These are phyloP conservation scores for Allantophomopsis cytisporea DNA, from an alignment of 2,329 filamentous ascomycete species.

Conservation along the genomic window DNA sequence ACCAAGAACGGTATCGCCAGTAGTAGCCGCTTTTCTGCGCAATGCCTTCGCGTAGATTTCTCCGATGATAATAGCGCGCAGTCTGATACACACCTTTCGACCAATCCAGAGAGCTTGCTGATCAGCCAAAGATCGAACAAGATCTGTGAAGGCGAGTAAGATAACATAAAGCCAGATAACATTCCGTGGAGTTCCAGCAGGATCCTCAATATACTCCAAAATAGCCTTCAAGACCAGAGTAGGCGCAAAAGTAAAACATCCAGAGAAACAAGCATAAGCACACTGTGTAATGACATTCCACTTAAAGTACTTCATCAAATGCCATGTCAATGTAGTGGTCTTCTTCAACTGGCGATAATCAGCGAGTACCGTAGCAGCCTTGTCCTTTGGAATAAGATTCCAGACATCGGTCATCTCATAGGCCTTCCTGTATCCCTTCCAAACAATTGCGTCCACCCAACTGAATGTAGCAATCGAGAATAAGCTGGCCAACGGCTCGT, in stretches of 20 bases:
- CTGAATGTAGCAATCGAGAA: conserved; percentile 78
- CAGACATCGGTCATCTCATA: conserved; percentile 79
- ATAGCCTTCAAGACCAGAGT: conserved; percentile 86
- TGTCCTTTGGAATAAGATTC: conserved; percentile 82
- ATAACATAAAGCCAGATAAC: conserved; percentile 96
- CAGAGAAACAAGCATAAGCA: conserved; percentile 64
- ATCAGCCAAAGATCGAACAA: conserved; percentile 69
- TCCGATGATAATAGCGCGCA: conserved; percentile 89
- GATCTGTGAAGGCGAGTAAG: conserved; percentile 70
- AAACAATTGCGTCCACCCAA: conserved; percentile 85
- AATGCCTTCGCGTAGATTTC: conserved; percentile 96
- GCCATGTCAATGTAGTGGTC: conserved; percentile 64
- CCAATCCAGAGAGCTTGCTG: conserved; percentile 87
- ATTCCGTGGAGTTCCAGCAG: conserved; percentile 60
- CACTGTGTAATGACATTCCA: conserved; percentile 63
- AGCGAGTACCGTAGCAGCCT: conserved; percentile 66
- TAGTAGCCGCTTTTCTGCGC: conserved; percentile 74
- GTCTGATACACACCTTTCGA: conserved; percentile 82
- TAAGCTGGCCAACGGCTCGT: conserved; percentile 76
- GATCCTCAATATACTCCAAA: conserved; percentile 84
- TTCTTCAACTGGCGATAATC: conserved; percentile 80
- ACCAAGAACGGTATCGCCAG: conserved; percentile 60
- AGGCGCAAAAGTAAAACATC: conserved; percentile 78
- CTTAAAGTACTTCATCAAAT: conserved; percentile 77
- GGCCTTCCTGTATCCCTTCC: conserved; percentile 74